Evolutionary conservation across 2,329 filamentous ascomycete genomes (phyloP).

Genomic region (Teratosphaeria gauchensis): DNA sequence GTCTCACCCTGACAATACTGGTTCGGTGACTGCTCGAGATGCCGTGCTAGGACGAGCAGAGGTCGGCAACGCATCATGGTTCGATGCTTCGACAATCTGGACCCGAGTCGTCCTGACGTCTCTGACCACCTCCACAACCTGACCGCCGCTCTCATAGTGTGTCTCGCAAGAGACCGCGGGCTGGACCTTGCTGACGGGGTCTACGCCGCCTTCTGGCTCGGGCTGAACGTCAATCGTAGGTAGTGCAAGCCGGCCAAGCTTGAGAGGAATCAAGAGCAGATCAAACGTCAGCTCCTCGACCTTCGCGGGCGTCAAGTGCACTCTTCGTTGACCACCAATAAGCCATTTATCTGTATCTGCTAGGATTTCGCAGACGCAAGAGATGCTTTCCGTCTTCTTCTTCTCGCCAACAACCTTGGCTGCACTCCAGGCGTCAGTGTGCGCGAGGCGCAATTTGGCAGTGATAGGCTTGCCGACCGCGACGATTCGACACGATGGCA

Average conservation of each 20-base stretch:
- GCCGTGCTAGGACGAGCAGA: neutral
- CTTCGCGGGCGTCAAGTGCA: slow-evolving; percentile 54
- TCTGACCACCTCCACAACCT: slow-evolving; percentile 57
- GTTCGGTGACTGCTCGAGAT: neutral
- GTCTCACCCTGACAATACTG: neutral
- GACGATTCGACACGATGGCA: slow-evolving; percentile 34
- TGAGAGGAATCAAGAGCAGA: slow-evolving; percentile 69
- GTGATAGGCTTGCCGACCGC: slow-evolving; percentile 56
- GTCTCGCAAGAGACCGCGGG: slow-evolving; percentile 56
- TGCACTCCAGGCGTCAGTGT: slow-evolving; percentile 46
- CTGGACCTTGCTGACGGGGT: slow-evolving; percentile 6
- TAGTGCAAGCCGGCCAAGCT: slow-evolving; percentile 66
- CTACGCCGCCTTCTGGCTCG: slow-evolving; percentile 31
- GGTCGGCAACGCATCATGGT: neutral
- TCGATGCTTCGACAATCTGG: neutral
- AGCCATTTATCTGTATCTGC: slow-evolving; percentile 71
- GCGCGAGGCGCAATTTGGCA: slow-evolving; percentile 49
- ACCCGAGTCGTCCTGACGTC: slow-evolving; percentile 6
- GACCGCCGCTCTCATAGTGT: slow-evolving; percentile 67
- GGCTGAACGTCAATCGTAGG: slow-evolving; percentile 68
- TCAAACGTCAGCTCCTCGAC: slow-evolving; percentile 41
- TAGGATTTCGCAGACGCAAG: slow-evolving; percentile 64
- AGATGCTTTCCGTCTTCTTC: slow-evolving; percentile 10
- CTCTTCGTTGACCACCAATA: slow-evolving; percentile 69
- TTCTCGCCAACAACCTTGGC: slow-evolving; percentile 37